These are phyloP conservation scores for Cladosporium sp. DNA, from an alignment of 2,329 filamentous ascomycete species.

Conservation along the genomic window DNA sequence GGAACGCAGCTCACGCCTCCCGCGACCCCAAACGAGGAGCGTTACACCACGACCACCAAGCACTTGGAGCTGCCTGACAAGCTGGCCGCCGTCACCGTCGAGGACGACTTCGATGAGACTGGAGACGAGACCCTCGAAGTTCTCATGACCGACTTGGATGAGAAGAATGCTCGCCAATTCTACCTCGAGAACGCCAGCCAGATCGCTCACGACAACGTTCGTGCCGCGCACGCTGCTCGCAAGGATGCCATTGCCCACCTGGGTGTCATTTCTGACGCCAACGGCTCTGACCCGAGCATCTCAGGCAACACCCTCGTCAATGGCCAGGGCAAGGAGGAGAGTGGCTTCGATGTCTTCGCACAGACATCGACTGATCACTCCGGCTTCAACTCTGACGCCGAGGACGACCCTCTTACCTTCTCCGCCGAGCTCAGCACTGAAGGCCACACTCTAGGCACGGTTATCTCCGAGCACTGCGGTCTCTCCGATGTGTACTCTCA, in stretches of 20 bases:
- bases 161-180: conserved; percentile 67
- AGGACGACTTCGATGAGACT: conserved; percentile 67
- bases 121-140: conserved; percentile 74
- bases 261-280: conserved; percentile 59
- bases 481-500: conserved; percentile 86
- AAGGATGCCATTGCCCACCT: conserved; percentile 61
- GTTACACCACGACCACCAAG: conserved; percentile 60
- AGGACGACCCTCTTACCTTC: conserved; percentile 57
- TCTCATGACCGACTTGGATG: conserved; percentile 69
- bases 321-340: conserved; percentile 35
- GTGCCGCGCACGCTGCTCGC: conserved; percentile 65
- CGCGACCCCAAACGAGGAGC: conserved; percentile 65
- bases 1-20: conserved; percentile 79
- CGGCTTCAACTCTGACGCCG: conserved; percentile 54
- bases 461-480: conserved; percentile 88
- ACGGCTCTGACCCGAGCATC: conserved; percentile 41
- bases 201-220: conserved; percentile 79
- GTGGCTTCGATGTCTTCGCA: conserved; percentile 79
- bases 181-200: conserved; percentile 81
- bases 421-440: conserved; percentile 83
- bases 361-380: conserved; percentile 67
- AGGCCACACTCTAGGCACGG: conserved; percentile 87
- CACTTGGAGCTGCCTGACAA: conserved; percentile 61
- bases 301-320: conserved; percentile 40
- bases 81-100: conserved; percentile 38